A percentile compares a stretch with the other conserved stretches of the same genome.
Evolutionary conservation across 371 early-diverging fungal genomes (phyloP).

Genomic region (Lichtheimia ornata): DNA sequence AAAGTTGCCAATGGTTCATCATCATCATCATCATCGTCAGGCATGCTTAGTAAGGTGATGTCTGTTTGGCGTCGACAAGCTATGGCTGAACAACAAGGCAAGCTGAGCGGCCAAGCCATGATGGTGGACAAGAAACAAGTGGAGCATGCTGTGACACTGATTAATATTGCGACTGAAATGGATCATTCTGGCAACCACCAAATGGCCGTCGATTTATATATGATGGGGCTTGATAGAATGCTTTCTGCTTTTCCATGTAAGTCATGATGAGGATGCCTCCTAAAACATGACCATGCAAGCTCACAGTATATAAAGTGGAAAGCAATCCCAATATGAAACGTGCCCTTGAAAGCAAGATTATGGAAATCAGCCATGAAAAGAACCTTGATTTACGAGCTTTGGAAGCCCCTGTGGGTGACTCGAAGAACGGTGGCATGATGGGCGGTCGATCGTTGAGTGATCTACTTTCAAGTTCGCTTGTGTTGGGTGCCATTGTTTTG

Average conservation of each 20-base stretch:
- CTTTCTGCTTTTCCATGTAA: slow-evolving; percentile 56
- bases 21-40: background rate
- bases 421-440: background rate
- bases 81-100: slow-evolving; percentile 6
- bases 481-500: slow-evolving; percentile 56
- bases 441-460: slow-evolving; percentile 26
- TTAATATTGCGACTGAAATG: slow-evolving; percentile 54
- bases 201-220: slow-evolving; percentile 53
- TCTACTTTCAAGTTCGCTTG: slow-evolving; percentile 55
- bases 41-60: slow-evolving; percentile 9
- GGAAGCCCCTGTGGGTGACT: background rate
- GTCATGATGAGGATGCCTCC: background rate
- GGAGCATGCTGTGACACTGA: slow-evolving; percentile 50
- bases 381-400: slow-evolving; percentile 18
- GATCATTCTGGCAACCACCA: slow-evolving; percentile 48
- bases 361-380: slow-evolving; percentile 25
- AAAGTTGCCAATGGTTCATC: slow-evolving; percentile 30
- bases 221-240: slow-evolving; percentile 54
- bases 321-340: slow-evolving; percentile 45
- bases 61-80: slow-evolving; percentile 35
- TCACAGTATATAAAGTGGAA: slow-evolving; percentile 32
- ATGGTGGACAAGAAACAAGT: slow-evolving; percentile 35
- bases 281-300: too few species aligned
- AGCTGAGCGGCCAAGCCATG: background rate
- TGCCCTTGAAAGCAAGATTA: slow-evolving; percentile 41